Evolutionary conservation across 352 stramenopile genomes (phyloP).

Genomic region (Pythium aristosporum): DNA sequence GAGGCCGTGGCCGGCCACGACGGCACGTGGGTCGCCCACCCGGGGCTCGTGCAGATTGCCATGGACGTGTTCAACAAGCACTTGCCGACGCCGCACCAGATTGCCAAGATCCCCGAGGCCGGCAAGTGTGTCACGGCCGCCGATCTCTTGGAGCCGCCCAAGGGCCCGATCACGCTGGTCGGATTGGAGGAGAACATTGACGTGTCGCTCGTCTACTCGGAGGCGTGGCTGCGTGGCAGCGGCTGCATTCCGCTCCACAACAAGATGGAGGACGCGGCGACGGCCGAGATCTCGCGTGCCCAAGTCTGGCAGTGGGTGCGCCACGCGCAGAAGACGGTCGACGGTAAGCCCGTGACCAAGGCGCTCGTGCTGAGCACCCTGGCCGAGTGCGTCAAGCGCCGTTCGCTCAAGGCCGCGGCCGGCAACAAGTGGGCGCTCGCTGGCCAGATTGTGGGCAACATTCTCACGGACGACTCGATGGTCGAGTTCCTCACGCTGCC

Average conservation of each 20-base stretch:
- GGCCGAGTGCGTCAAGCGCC: constrained; percentile 58
- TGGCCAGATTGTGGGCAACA: constrained; percentile 62
- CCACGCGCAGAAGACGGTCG: constrained; percentile 64
- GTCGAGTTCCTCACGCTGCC: constrained; percentile 81
- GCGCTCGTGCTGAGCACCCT: constrained; percentile 60
- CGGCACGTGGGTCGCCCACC: constrained; percentile 96
- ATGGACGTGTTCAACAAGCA: constrained; percentile 93
- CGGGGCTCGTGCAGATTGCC: constrained; percentile 91
- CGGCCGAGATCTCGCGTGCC: constrained; percentile 92
- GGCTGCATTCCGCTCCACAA: constrained; percentile 94
- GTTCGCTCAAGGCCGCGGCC: constrained; percentile 38
- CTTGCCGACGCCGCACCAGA: constrained; percentile 93
- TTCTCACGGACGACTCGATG: constrained; percentile 75
- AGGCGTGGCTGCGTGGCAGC: constrained; percentile 92
- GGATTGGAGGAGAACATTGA: constrained; percentile 90
- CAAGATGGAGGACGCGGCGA: constrained; percentile 96
- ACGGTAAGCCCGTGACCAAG: constrained; percentile 72
- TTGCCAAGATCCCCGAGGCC: constrained; percentile 56
- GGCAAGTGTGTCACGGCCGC: constrained; percentile 57
- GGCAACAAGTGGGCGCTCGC: constrained; percentile 69
- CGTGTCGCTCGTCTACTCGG: constrained; percentile 93
- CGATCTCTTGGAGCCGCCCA: constrained; percentile 63
- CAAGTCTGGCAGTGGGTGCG: constrained; percentile 94
- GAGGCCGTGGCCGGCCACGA: constrained; percentile 93
- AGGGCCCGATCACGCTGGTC: constrained; percentile 75